phyloP scores from a whole-genome alignment of 2,329 filamentous ascomycete genomes.

The Chrysoporthe deuterocubensis region DNA sequence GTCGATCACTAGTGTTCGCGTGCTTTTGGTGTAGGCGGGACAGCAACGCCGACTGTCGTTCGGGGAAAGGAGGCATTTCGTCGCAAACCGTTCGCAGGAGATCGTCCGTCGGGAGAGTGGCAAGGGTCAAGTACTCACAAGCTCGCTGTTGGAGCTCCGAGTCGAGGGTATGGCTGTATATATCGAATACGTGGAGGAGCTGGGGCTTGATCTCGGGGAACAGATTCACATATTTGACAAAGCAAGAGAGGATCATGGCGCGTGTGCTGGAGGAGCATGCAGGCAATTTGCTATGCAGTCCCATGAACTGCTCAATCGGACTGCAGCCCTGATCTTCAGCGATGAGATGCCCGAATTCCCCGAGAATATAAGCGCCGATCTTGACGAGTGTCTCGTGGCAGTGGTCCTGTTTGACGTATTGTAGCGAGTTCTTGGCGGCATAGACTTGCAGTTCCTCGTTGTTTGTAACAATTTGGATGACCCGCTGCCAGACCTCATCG shows the following conservation, averaged over 20 bases:
- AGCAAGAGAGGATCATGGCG: conserved; percentile 92
- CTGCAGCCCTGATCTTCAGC: conserved; percentile 91
- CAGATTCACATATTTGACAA: conserved; percentile 96
- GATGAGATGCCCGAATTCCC: conserved; percentile 95
- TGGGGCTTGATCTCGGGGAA: conserved; percentile 99
- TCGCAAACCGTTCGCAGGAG: conserved; percentile 92
- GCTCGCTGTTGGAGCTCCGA: conserved; percentile 95
- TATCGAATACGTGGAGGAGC: conserved; percentile 83
- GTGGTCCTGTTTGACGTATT: conserved; percentile 89
- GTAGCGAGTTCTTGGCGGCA: conserved; percentile 88
- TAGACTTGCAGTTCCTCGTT: conserved; percentile 98
- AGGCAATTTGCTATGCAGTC: conserved; percentile 86
- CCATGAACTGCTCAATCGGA: conserved; percentile 96
- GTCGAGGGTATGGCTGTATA: conserved; percentile 93
- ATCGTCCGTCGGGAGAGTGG: conserved; percentile 85
- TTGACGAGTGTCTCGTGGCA: conserved; percentile 98
- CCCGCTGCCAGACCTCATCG: conserved; percentile 98
- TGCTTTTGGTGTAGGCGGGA: conserved; percentile 95
- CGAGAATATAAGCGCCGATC: conserved; percentile 93
- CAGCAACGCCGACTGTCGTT: conserved; percentile 87
- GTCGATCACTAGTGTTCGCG: conserved; percentile 87
- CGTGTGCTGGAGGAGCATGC: conserved; percentile 87
- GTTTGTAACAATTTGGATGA: conserved; percentile 98
- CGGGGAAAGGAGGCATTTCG: conserved; percentile 98
- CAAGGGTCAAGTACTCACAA: conserved; percentile 89